Evolutionary conservation across 2,329 filamentous ascomycete species (phyloP), one percentile per base, ranked within the genome.

Genomic region (Talaromyces sp.): DNA sequence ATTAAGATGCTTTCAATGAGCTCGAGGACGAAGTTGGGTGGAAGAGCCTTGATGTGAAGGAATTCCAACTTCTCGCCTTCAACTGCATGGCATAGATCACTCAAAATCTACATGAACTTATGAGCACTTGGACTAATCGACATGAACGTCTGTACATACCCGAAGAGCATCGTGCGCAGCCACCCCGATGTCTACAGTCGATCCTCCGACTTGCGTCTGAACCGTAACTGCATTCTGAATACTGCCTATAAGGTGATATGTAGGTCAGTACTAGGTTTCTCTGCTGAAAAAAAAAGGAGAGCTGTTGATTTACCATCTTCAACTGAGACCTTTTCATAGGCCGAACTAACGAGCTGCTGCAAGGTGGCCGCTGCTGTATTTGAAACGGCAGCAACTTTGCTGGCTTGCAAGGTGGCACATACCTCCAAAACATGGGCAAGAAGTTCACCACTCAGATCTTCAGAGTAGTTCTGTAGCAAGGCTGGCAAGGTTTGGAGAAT

Each of bases 301-400:
- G 19, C 10, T 10, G 8, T 19, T 43, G 13, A 35, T 11, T 71
- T 74, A 88, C 86, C 86, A 70, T 97, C 91, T 77, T 97, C 91
- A 5, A 78, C 77, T 0, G 86, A 83, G 1, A 97, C 91, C 71
- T 95, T 94, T 70, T 97, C 94, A 73, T 97, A 97, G 0, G 96
- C 89, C 0, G 89, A 88, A 33, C 94, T 90, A 7, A 97, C 87
- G 13, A 99, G 82, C 72, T 97, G 94, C 73, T 97, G 93, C 56
- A 99, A 78, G 2, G 94, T 97, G n/a, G 94, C 94, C 25, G 93
- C 91, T 9, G 94, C 94, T 1, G 95, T 97, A 66, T 95, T 95
- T 69, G 93, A 95, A 65, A 99, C 91, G 53, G 96, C 91, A 25
- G 87, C 85, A 76, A 92, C 95, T 75, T 97, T 97, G 73, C 89